These are phyloP conservation scores for Diplodia scrobiculata DNA, from an alignment of 2,329 filamentous ascomycete genomes.

Conservation along the genomic window DNA sequence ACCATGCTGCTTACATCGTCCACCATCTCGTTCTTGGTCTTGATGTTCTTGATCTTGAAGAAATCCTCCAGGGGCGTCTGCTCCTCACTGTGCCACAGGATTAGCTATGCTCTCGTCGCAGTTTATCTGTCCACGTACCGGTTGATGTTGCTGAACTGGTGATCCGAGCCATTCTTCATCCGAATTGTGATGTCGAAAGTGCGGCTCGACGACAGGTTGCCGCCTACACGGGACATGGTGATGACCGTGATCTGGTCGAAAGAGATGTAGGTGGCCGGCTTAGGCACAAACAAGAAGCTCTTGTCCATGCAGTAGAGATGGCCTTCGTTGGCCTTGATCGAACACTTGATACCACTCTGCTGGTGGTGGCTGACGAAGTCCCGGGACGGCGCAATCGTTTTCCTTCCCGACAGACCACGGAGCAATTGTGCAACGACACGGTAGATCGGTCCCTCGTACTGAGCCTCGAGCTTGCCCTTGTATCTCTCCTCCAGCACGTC, in stretches of 20 bases:
- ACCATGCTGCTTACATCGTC: constrained; percentile 69
- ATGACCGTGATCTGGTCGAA: constrained; percentile 91
- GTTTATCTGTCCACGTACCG: constrained; percentile 55
- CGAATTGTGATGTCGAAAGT: constrained; percentile 97
- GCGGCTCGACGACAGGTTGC: constrained; percentile 86
- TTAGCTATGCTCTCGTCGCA: constrained; percentile 31
- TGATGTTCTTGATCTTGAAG: constrained; percentile 92
- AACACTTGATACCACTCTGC: constrained; percentile 96
- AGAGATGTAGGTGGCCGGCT: constrained; percentile 94
- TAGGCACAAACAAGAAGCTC: constrained; percentile 98
- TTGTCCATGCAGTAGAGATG: constrained; percentile 97
- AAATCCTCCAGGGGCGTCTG: constrained; percentile 95
- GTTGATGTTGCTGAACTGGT: constrained; percentile 99
- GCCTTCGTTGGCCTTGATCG: constrained; percentile 99
- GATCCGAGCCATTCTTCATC: constrained; percentile 83
- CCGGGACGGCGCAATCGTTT: constrained; percentile 88
- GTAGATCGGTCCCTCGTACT: constrained; percentile 92
- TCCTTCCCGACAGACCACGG: constrained; percentile 90
- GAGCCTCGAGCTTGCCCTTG: constrained; percentile 81
- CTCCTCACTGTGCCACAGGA: constrained; percentile 65
- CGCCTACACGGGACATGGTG: constrained; percentile 93
- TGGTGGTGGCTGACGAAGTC: constrained; percentile 93
- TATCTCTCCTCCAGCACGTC: constrained; percentile 83
- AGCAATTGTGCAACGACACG: constrained; percentile 95
- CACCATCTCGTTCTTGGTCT: constrained; percentile 98